Base-by-base conservation (phyloP, 208 protist genomes). In the Leishmania major region DNA sequence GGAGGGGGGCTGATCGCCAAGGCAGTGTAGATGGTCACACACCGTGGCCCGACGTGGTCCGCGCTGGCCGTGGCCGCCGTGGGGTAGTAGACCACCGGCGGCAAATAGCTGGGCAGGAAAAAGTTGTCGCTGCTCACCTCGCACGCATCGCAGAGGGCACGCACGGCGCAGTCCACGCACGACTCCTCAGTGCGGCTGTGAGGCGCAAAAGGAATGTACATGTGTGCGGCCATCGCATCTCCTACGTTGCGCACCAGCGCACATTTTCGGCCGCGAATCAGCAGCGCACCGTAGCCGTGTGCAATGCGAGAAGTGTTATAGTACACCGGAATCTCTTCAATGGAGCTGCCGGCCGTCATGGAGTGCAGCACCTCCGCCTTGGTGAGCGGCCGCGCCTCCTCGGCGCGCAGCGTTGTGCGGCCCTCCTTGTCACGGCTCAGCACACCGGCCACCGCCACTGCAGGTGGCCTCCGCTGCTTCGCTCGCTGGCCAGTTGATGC, bases 61-160 rank as follows among this genome's bases (percentile, higher is more conserved):
- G 55, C 31, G 78, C n/a, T 55, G 53, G 47, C 51, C 59, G 43
- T 49, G 13, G 25, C 28, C 11, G 62, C 59, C 15, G 45, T 31
- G 53, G 80, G 79, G 75, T 96, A 96, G 78, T 88, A 95, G 71
- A 90, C 84, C 2, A 94, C 86, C 19, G 94, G 92, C 1, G 92
- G 82, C 37, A 96, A 64, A 75, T 92, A 96, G 75, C 69, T 87
- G 10, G 91, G 94, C 3, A 92, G 67, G 84, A 93, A 95, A 80
- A 97, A 95, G 82, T 94, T 97, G 80, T 96, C 92, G 66, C 87
- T 86, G 86, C 92, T 97, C 51, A 96, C 87, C n/a, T 97, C 92
- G 77, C 88, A 95, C 69, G 81, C 81, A 43, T 94, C 90, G 77
- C 94, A 97, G 28, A 95, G 78, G 11, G 94, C 94, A 22, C 89